Evolutionary conservation across 108 stramenopile species (phyloP), one percentile per base, ranked within the genome.

Genomic region (Nitzschia putrida): DNA sequence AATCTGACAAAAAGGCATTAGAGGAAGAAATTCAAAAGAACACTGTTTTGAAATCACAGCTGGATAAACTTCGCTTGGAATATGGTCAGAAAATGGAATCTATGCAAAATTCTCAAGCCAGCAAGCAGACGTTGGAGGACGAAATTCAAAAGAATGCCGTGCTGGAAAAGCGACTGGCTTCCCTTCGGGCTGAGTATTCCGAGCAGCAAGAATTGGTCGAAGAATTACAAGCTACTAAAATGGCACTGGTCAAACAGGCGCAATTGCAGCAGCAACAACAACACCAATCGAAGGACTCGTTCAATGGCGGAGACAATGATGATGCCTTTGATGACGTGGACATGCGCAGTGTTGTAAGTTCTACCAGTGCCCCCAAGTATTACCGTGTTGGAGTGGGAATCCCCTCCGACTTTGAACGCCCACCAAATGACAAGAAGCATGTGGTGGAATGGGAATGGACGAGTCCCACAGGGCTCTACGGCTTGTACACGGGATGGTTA

Each of bases 401-500:
- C 47, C 47, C 47, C 14, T 49, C 18, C 18, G 47, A 49, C 18
- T 49, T 49, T 16, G 47, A 49, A 20, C 24, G 29, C 14, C 11
- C 18, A 39, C 13, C 24, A 11, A 14, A 9, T 7, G 66, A 58
- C 16, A 41, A 37, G 42, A 68, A 72, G 51, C 59, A 67, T 39
- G 71, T 72, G 10, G 64, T 72, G 13, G 77, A 78, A 44, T 68
- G 61, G 77, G 71, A 61, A 59, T 70, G 74, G 67, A 68, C 56
- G 10, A 72, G 51, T 40, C 8, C 5, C 16, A 57, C 12, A 6
- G 50, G 57, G 14, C 29, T 71, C 5, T 53, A 21, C 41, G 83
- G 83, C 7, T 21, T 70, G 18, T 84, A 80, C 61, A 84, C 83
- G 22, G 83, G 83, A 16, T 75, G 66, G 64, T 26, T 78, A 16